These are phyloP conservation scores for Phytophthora agathidicida DNA, from an alignment of 352 stramenopile species.

Conservation along the genomic window DNA sequence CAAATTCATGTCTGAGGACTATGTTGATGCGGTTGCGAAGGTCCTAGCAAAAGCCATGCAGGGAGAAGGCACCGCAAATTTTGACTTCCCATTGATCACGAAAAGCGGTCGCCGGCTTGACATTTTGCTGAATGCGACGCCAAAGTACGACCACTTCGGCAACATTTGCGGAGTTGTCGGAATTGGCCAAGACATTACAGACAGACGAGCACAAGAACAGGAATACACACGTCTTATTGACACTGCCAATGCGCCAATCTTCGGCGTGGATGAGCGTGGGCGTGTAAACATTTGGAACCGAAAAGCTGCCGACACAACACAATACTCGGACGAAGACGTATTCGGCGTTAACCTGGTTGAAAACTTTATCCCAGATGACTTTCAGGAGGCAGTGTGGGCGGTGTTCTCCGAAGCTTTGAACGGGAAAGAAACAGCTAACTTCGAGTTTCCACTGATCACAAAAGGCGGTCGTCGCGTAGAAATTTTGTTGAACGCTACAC, in stretches of 20 bases:
- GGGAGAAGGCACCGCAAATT: slow-evolving; percentile 58
- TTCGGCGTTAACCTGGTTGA: slow-evolving; percentile 63
- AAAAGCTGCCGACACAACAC: slow-evolving; percentile 74
- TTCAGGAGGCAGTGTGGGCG: slow-evolving; percentile 44
- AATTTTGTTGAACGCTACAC: slow-evolving; percentile 54
- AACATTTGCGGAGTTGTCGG: slow-evolving; percentile 69
- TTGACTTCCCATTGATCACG: slow-evolving; percentile 72
- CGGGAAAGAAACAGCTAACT: slow-evolving; percentile 54
- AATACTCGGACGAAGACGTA: slow-evolving; percentile 67
- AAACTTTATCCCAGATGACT: slow-evolving; percentile 72
- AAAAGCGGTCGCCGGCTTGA: slow-evolving; percentile 53
- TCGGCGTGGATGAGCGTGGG: slow-evolving; percentile 70
- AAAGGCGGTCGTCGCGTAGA: slow-evolving; percentile 41
- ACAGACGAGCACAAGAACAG: slow-evolving; percentile 67
- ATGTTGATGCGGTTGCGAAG: slow-evolving; percentile 32
- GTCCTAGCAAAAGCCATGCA: slow-evolving; percentile 47
- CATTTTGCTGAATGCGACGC: slow-evolving; percentile 66
- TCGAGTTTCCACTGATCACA: slow-evolving; percentile 53
- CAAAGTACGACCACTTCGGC: slow-evolving; percentile 66
- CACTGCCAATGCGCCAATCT: slow-evolving; percentile 76
- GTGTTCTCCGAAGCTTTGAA: slow-evolving; percentile 54
- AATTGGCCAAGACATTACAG: slow-evolving; percentile 82
- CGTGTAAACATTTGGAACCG: slow-evolving; percentile 84
- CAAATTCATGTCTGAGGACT: slow-evolving; percentile 71
- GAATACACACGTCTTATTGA: slow-evolving; percentile 52